Conservation (phyloP, 768 basidiomycete genomes). For the Tephrocybe sp. region DNA sequence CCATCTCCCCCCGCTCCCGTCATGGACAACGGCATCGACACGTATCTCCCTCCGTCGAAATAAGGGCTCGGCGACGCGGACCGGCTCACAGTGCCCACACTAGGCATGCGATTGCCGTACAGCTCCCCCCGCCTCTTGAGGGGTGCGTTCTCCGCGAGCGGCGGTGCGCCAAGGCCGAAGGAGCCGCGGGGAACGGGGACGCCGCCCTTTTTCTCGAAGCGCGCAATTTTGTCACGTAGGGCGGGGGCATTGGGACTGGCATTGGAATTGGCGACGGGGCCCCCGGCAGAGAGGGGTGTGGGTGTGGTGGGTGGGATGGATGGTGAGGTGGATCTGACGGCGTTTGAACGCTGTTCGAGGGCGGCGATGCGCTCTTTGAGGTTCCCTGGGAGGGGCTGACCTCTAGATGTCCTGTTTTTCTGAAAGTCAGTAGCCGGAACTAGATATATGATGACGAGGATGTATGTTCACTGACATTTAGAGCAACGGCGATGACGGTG, state of each 20-base stretch:
- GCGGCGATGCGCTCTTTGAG: slow-evolving; percentile 85
- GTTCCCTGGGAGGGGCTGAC: slow-evolving; percentile 41
- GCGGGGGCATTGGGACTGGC: slow-evolving; percentile 22
- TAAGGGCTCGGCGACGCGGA: slow-evolving; percentile 15
- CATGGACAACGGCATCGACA: slow-evolving; percentile 26
- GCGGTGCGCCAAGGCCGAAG: slow-evolving; percentile 67
- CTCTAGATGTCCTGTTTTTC: slow-evolving; percentile 21
- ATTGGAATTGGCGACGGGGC: slow-evolving; percentile 21
- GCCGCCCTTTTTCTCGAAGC: slow-evolving; percentile 77
- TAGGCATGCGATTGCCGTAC: slow-evolving; percentile 72
- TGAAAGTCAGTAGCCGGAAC: not conserved
- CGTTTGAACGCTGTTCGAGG: slow-evolving; percentile 57
- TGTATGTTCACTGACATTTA: slow-evolving; percentile 14
- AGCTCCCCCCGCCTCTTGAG: slow-evolving; percentile 59
- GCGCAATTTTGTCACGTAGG: slow-evolving; percentile 70
- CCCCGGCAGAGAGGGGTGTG: slow-evolving; percentile 13
- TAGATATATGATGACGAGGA: not conserved
- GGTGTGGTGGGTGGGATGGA: slow-evolving; percentile 27
- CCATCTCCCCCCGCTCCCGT: slow-evolving; percentile 2
- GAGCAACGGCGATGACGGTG: slow-evolving; percentile 1
- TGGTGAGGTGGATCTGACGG: slow-evolving; percentile 16
- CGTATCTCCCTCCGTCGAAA: slow-evolving; percentile 21
- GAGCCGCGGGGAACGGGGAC: slow-evolving; percentile 73
- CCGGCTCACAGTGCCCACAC: slow-evolving; percentile 31
- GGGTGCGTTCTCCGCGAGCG: slow-evolving; percentile 42